A percentile compares a stretch with the other conserved stretches of the same genome.
Evolutionary conservation across 495 filamentous ascomycete genomes (phyloP).

Genomic region (Neurospora sp.): DNA sequence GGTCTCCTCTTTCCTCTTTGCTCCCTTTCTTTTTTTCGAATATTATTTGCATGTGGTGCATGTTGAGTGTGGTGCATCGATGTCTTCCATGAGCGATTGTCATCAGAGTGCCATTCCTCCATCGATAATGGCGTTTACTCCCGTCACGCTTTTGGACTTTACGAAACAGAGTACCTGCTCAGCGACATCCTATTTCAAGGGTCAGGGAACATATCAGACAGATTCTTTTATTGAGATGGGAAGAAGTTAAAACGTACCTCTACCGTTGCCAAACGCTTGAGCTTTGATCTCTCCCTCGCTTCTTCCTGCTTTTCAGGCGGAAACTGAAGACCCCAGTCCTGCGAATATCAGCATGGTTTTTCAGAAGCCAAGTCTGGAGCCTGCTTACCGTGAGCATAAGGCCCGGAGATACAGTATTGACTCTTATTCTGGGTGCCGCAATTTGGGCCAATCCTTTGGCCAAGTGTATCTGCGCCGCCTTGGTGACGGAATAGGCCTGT

Average conservation of each 20-base stretch:
- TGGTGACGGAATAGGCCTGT: constrained; percentile 42
- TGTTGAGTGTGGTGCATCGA: background rate
- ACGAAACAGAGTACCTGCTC: constrained; percentile 36
- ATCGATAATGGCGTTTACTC: constrained; percentile 35
- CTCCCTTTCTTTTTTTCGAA: background rate
- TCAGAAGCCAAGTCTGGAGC: background rate
- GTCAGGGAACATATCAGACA: background rate
- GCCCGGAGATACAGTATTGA: constrained; percentile 45
- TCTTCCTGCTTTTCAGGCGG: constrained; percentile 32
- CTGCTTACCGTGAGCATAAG: constrained; percentile 36
- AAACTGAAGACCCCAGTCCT: constrained; percentile 47
- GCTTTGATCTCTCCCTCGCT: constrained; percentile 33
- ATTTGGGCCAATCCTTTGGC: constrained; percentile 41
- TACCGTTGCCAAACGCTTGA: constrained; percentile 41
- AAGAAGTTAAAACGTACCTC: constrained; percentile 26
- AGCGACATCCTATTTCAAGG: constrained; percentile 29
- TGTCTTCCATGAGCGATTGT: background rate
- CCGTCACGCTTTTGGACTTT: constrained; percentile 31
- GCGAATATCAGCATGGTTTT: background rate
- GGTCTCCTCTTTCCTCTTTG: too few relatives aligned
- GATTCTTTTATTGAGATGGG: background rate
- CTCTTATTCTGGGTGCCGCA: constrained; percentile 41
- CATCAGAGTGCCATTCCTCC: constrained; percentile 23
- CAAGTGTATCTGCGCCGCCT: constrained; percentile 49
- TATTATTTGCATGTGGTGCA: background rate